Evolutionary conservation across 2,329 filamentous ascomycete genomes (phyloP).

Genomic region (Scedosporium dehoogii): DNA sequence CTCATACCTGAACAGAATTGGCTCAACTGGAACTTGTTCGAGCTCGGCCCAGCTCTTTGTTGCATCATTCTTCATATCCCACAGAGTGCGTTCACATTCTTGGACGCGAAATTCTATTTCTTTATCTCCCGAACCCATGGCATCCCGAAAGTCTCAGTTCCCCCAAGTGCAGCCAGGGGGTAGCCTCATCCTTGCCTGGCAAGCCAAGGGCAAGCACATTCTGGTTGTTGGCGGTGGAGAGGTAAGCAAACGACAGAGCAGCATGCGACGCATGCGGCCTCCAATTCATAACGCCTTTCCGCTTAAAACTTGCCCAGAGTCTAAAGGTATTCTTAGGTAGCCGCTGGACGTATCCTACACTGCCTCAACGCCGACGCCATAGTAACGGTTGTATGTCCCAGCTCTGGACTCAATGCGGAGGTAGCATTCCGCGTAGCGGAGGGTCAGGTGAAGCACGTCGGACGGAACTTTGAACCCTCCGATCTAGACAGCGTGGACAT

Average conservation of each 20-base stretch:
- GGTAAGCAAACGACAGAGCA: constrained; percentile 40
- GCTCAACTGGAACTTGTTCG: too few species aligned
- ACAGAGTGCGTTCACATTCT: background rate
- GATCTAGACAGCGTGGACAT: constrained; percentile 77
- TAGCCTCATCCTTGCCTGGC: constrained; percentile 92
- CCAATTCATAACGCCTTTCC: background rate
- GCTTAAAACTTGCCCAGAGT: constrained; percentile 1
- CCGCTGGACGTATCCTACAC: constrained; percentile 86
- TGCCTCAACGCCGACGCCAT: constrained; percentile 89
- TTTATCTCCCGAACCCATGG: background rate
- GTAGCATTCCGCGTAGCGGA: constrained; percentile 71
- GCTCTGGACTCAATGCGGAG: constrained; percentile 74
- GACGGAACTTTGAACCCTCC: constrained; percentile 75
- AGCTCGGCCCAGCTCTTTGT: too few species aligned
- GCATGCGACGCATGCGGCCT: background rate
- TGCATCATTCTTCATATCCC: background rate
- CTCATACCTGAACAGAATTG: too few species aligned
- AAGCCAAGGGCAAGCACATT: constrained; percentile 78
- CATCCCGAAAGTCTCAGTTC: constrained; percentile 37
- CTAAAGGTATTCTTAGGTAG: constrained; percentile 53
- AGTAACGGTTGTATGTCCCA: constrained; percentile 76
- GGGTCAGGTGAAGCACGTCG: constrained; percentile 67
- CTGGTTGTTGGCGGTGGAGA: constrained; percentile 94
- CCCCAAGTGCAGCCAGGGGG: constrained; percentile 81
- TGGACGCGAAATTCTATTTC: background rate